phyloP scores from a whole-genome alignment of 2,329 filamentous ascomycete genomes.

The Leptographium wingfieldii region DNA sequence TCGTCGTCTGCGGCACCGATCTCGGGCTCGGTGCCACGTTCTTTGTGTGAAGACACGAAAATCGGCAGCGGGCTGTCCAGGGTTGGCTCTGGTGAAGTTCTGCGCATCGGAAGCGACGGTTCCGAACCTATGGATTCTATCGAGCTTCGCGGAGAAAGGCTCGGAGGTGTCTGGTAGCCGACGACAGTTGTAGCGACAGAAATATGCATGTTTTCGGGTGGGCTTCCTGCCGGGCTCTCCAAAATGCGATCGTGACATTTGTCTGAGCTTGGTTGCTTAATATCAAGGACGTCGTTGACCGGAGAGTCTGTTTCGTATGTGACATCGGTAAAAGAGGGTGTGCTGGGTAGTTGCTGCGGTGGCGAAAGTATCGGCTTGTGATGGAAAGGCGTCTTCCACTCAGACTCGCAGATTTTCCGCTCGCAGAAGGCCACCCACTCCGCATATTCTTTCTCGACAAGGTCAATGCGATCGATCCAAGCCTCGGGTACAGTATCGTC shows the following conservation, averaged over 20 bases:
- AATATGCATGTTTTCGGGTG: not conserved
- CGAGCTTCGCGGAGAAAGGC: constrained; percentile 4
- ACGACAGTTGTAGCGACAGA: not conserved
- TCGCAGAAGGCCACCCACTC: constrained; percentile 74
- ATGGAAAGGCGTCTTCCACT: constrained; percentile 26
- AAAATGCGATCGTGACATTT: not conserved
- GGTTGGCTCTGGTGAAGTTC: constrained; percentile 22
- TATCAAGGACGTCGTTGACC: not conserved
- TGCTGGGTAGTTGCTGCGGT: not conserved
- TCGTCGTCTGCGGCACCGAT: not conserved
- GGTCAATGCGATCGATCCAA: constrained; percentile 83
- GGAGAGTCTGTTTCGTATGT: not conserved
- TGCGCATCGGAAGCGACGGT: constrained; percentile 25
- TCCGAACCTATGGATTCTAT: constrained; percentile 7
- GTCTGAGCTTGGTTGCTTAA: not conserved
- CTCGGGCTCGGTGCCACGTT: constrained; percentile 17
- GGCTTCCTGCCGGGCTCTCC: not conserved
- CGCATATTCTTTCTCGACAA: constrained; percentile 62
- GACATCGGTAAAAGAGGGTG: not conserved
- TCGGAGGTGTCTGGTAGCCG: constrained; percentile 4
- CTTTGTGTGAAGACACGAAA: constrained; percentile 17
- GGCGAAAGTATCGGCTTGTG: not conserved
- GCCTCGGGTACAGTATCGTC: constrained; percentile 71
- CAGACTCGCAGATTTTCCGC: constrained; percentile 54
- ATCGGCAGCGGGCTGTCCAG: not conserved